Base-by-base conservation (phyloP, 345 rosid species). In the Gossypium herbaceum region DNA sequence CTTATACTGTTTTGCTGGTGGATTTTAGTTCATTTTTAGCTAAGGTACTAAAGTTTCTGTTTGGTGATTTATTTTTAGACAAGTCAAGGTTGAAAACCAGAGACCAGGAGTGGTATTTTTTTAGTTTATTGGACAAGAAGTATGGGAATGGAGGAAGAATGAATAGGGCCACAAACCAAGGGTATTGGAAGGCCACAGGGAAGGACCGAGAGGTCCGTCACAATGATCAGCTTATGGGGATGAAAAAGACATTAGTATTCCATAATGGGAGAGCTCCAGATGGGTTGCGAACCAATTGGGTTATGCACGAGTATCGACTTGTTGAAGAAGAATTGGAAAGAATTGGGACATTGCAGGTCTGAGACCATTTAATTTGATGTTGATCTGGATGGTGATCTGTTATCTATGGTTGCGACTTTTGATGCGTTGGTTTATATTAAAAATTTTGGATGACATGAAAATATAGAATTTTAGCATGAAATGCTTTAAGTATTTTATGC, bases 21-120 rank as follows among this genome's bases (percentile, higher is more conserved):
- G 41, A 11, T 64, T 64, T 27, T 17, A 20, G 9, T 67, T 62
- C 24, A 34, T 67, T 67, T 39, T 39, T 17, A 27, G 20, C 47
- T 58, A 61, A 0, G 43, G 2, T 61, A 12, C 50, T 68, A n/a
- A 60, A 9, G 52, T 52, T 22, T n/a, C n/a, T 62, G 41, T 8
- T 12, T 7, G 17, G 7, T 76, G 56, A 11, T 65, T 63, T 7
- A 39, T 71, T 84, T 77, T 41, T 72, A 88, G 91, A 44, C 69
- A 77, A 73, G 72, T 77, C 94, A 12, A 88, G 84, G 76, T 76
- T 92, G 82, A 94, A 87, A 77, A 88, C 87, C 67, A 83, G 89
- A 68, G 97, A 94, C 79, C 87, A 89, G 70, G 92, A 87, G 59
- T 90, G 94, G 93, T 91, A 85, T 88, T 88, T 94, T 79, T 94